Evolutionary conservation across 1,284 basidiomycete species (phyloP).

Genomic region (Sporisorium sorghi): DNA sequence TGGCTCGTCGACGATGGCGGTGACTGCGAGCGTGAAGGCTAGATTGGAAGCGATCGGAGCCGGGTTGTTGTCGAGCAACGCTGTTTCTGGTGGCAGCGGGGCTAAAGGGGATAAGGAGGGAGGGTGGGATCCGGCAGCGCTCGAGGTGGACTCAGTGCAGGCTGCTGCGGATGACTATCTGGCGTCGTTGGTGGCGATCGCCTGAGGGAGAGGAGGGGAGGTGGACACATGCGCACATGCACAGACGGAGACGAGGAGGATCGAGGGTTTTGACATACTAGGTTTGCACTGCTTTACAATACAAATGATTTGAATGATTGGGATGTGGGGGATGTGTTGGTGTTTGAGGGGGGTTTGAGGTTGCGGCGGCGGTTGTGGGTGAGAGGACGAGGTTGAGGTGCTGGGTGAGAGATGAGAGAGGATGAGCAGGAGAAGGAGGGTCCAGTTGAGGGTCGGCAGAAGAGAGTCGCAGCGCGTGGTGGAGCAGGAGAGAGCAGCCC

Average conservation of each 20-base stretch:
- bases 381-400: background rate
- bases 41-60: conserved; percentile 21
- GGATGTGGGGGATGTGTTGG: too few relatives aligned
- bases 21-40: background rate
- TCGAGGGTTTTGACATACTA: too few relatives aligned
- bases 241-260: background rate
- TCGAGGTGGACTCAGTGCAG: conserved; percentile 47
- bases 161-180: conserved; percentile 47
- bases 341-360: too few relatives aligned
- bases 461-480: background rate
- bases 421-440: too few relatives aligned
- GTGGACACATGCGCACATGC: background rate
- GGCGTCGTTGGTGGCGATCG: conserved; percentile 23
- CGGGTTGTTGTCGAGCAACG: conserved; percentile 11
- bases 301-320: background rate
- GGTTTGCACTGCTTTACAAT: background rate
- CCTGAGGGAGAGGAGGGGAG: too few relatives aligned
- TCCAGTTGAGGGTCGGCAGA: too few relatives aligned
- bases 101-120: conserved; percentile 6
- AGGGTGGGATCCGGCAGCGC: conserved; percentile 37
- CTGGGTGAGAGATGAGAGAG: background rate
- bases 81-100: conserved; percentile 15
- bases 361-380: too few relatives aligned
- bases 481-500: background rate
- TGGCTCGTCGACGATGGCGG: too few relatives aligned